Base-by-base conservation (phyloP, 2,329 filamentous ascomycete species). In the Cytospora chrysosperma region DNA sequence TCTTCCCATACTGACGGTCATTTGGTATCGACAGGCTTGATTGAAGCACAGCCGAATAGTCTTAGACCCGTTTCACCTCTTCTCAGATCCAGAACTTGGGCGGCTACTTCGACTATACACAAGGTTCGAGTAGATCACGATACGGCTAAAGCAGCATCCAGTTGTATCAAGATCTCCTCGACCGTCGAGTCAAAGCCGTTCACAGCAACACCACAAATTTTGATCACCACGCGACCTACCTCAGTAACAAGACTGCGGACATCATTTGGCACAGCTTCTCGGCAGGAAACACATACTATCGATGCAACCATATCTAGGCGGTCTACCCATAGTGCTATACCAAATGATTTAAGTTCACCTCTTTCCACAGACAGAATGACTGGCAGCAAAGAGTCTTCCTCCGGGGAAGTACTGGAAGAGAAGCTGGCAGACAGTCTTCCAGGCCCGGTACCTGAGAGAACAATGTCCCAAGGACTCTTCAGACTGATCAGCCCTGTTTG, bases 71-170 rank as follows among this genome's bases (percentile, higher is more conserved):
- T 15, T 9, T 30, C 40, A 27, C 19, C 12, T n/a, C 17, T 27
- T 15, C 28, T 40, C 15, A 55, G 15, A 13, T 37, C 59, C 30
- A 65, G 55, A 0, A 58, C 54, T 28, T 62, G 55, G 53, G 40
- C 49, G 24, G 59, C 59, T 24, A 34, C 49, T 9, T 62, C 63
- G 10, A 59, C 63, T 12, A 30, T 65, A 27, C 56, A 56, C n/a
- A 59, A 56, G 37, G n/a, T 63, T 21, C 57, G 54, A 52, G 56
- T 17, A 43, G 43, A 49, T 7, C 15, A 10, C 15, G 43, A 59
- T 12, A 21, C 32, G 6, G 15, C 30, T 2, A 13, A 21, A 28
- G 32, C 27, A 17, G 28, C 34, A 19, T 40, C 24, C 4, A 51
- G 47, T 21, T 30, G 43, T 54, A n/a, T 24, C 15, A 59, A 24